A percentile compares a stretch with the other conserved stretches of the same genome.
Evolutionary conservation across 78 protist genomes (phyloP).

Genomic region (Isochrysis galbana): DNA sequence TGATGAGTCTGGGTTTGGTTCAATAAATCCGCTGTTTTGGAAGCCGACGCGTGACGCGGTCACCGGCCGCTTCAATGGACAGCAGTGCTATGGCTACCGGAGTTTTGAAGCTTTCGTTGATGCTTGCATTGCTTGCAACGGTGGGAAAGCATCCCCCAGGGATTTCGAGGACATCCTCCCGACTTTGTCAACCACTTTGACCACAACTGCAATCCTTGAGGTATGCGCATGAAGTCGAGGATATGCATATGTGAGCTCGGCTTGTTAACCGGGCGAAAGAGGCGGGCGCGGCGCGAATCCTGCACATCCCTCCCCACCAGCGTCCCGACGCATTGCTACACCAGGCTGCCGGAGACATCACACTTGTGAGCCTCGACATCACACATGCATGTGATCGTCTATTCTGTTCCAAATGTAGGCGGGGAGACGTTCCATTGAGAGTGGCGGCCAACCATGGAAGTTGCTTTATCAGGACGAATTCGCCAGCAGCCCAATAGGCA

Average conservation of each 20-base stretch:
- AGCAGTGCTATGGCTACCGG: constrained; percentile 59
- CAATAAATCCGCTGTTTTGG: constrained; percentile 60
- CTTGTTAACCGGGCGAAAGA: too few relatives aligned
- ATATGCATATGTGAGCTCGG: too few relatives aligned
- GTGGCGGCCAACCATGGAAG: neutral
- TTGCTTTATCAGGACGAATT: neutral
- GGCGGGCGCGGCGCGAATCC: too few relatives aligned
- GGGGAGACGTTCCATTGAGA: constrained; percentile 45
- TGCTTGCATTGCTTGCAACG: constrained; percentile 8
- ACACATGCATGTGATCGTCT: too few relatives aligned
- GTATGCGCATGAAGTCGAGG: too few relatives aligned
- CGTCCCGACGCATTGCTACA: too few relatives aligned
- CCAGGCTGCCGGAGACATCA: too few relatives aligned
- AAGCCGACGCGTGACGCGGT: constrained; percentile 27
- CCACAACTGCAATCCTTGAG: constrained; percentile 49
- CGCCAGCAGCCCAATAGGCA: neutral
- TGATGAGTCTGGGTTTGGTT: constrained; percentile 24
- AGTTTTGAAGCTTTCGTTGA: constrained; percentile 46
- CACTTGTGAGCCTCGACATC: too few relatives aligned
- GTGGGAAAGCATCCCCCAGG: neutral
- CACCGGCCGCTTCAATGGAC: constrained; percentile 46
- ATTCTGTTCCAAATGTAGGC: too few relatives aligned
- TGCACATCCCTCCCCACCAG: too few relatives aligned
- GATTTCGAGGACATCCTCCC: constrained; percentile 30
- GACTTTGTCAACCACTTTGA: constrained; percentile 1